Percentiles rank a stretch among this genome's conserved stretches.
phyloP scores from a whole-genome alignment of 2,329 filamentous ascomycete genomes.

The Penicillium sp. region DNA sequence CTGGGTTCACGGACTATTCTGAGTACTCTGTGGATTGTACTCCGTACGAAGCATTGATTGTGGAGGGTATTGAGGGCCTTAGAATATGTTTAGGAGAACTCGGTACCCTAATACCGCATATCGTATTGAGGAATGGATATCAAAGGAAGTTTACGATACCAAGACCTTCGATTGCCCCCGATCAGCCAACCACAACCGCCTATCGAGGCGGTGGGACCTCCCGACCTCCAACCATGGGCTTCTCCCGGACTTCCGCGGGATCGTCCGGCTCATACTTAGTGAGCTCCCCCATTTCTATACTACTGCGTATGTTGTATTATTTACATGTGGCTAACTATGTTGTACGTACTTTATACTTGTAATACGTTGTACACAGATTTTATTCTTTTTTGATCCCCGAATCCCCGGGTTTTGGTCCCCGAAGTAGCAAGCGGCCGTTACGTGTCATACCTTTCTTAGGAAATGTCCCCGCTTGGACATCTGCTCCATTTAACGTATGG shows the following conservation, averaged over 20 bases:
- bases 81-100: too few relatives aligned
- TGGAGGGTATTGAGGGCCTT: not conserved
- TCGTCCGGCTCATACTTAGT: constrained; percentile 12
- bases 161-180: constrained; percentile 2
- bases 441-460: constrained; percentile 33
- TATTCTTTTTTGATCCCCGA: constrained; percentile 6
- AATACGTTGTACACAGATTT: too few relatives aligned
- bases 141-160: not conserved
- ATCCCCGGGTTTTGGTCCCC: constrained; percentile 8
- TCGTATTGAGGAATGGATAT: not conserved
- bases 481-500: not conserved
- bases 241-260: constrained; percentile 18
- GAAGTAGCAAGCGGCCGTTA: constrained; percentile 24
- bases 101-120: not conserved
- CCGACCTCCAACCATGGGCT: constrained; percentile 12
- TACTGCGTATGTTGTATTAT: too few relatives aligned
- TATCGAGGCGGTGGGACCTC: constrained; percentile 14
- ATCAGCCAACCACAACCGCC: constrained; percentile 13
- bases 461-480: constrained; percentile 16
- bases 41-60: not conserved
- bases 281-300: not conserved
- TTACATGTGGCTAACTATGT: too few relatives aligned
- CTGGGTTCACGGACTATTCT: too few relatives aligned
- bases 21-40: too few relatives aligned
- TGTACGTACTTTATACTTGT: not conserved